Evolutionary conservation across 208 protist species (phyloP), one percentile per base, ranked within the genome.

Genomic region (Acanthamoeba castellanii): DNA sequence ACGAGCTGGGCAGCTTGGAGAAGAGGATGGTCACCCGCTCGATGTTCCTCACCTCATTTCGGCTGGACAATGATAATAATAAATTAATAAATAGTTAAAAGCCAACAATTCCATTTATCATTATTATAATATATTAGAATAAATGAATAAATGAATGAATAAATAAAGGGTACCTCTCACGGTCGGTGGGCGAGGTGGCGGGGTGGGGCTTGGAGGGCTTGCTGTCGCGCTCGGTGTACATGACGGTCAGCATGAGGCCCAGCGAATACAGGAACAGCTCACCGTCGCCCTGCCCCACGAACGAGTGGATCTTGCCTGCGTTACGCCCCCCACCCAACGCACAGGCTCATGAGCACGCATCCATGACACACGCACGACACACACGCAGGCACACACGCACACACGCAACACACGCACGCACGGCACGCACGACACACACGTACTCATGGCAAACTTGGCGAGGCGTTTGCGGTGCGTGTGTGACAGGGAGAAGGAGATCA

Each of bases 401-500:
- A n/a, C n/a, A n/a, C n/a, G n/a, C n/a, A n/a, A n/a, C n/a, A n/a
- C n/a, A n/a, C n/a, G n/a, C n/a, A n/a, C 27, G 37, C 3, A 42
- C 37, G 37, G 3, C 37, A 42, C 37, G 18, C 27, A 42, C 18
- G 42, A 25, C 42, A 84, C 20, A 52, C n/a, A 57, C 8, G 84
- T 90, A 90, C 84, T n/a, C 84, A 90, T 90, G 59, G 84, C 84
- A 66, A 90, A 90, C 84, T 90, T 90, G 30, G 84, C 52, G 9
- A 90, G 37, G 18, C 84, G 84, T 42, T 90, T 78, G 45, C 88
- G 88, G 30, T 93, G 57, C 13, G 88, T 81, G 47, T 93, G 88
- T 1, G 88, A 93, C 6, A 93, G 88, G 20, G 88, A 93, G 50
- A 93, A 93, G n/a, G 88, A 93, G 27, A 93, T 81, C 64, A 93